phyloP scores from a whole-genome alignment of 768 basidiomycete genomes.

The Mycena polygramma region DNA sequence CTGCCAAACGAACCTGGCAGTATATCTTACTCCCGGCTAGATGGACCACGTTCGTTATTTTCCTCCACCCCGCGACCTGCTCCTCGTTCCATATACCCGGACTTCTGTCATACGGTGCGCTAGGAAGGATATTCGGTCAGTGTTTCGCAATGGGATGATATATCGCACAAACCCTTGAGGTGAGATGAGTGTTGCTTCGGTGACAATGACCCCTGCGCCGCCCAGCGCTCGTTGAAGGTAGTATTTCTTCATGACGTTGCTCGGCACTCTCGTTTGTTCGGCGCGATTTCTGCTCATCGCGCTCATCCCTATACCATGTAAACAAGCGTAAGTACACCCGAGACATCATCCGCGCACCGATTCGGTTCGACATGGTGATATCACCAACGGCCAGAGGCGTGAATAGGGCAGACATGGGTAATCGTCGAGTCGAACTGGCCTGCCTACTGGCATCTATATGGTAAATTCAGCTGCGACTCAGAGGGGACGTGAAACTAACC shows the following conservation, averaged over 20 bases:
- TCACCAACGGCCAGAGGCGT: slow-evolving; percentile 52
- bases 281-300: slow-evolving; percentile 58
- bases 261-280: slow-evolving; percentile 52
- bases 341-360: slow-evolving; percentile 33
- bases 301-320: slow-evolving; percentile 44
- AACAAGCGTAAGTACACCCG: neutral
- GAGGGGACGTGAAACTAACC: neutral
- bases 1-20: slow-evolving; percentile 50
- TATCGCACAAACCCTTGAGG: slow-evolving; percentile 54
- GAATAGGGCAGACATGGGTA: slow-evolving; percentile 43
- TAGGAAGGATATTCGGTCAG: slow-evolving; percentile 32
- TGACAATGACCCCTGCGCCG: slow-evolving; percentile 56
- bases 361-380: slow-evolving; percentile 53
- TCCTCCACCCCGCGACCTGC: slow-evolving; percentile 60
- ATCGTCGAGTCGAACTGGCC: neutral
- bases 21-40: slow-evolving; percentile 58
- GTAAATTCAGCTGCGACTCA: neutral
- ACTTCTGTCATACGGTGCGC: slow-evolving; percentile 58
- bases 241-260: slow-evolving; percentile 53
- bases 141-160: neutral
- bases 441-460: neutral
- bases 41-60: slow-evolving; percentile 62
- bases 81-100: slow-evolving; percentile 63
- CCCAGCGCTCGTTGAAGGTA: slow-evolving; percentile 55
- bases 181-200: slow-evolving; percentile 55